A percentile compares a stretch with the other conserved stretches of the same genome.
Evolutionary conservation across 352 stramenopile genomes (phyloP).

Genomic region (Pythium rishiriense): DNA sequence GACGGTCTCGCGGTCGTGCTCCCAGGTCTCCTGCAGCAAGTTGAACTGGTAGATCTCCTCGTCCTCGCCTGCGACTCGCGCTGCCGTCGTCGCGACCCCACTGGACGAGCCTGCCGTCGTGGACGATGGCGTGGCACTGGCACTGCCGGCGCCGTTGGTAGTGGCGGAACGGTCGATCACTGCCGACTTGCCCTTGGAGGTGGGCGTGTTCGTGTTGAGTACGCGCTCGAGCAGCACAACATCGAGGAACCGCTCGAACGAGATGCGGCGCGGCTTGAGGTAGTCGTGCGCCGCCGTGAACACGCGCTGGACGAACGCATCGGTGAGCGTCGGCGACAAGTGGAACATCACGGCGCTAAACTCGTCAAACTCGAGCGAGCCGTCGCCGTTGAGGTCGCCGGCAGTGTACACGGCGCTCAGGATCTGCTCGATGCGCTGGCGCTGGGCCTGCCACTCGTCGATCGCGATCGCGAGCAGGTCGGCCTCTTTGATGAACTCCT

Average conservation of each 20-base stretch:
- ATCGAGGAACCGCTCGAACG: constrained; percentile 60
- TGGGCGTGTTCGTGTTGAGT: constrained; percentile 31
- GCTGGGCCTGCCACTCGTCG: constrained; percentile 58
- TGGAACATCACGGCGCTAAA: constrained; percentile 65
- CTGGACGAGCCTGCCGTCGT: background rate
- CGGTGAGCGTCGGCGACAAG: constrained; percentile 49
- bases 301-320: constrained; percentile 56
- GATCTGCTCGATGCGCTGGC: constrained; percentile 61
- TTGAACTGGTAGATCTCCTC: constrained; percentile 78
- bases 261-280: constrained; percentile 58
- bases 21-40: constrained; percentile 68
- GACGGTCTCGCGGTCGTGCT: constrained; percentile 55
- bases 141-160: background rate
- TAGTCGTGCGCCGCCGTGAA: constrained; percentile 65
- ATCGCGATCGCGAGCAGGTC: constrained; percentile 60
- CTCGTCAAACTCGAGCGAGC: constrained; percentile 72
- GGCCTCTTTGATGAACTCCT: constrained; percentile 64
- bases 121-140: background rate
- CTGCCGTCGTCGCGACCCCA: background rate
- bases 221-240: constrained; percentile 57
- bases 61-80: constrained; percentile 34
- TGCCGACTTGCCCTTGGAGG: constrained; percentile 9
- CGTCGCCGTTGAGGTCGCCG: constrained; percentile 67
- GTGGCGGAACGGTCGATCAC: constrained; percentile 1
- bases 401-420: constrained; percentile 69